Conservation (phyloP, 2,329 filamentous ascomycete genomes). For the Ascosphaera acerosa region DNA sequence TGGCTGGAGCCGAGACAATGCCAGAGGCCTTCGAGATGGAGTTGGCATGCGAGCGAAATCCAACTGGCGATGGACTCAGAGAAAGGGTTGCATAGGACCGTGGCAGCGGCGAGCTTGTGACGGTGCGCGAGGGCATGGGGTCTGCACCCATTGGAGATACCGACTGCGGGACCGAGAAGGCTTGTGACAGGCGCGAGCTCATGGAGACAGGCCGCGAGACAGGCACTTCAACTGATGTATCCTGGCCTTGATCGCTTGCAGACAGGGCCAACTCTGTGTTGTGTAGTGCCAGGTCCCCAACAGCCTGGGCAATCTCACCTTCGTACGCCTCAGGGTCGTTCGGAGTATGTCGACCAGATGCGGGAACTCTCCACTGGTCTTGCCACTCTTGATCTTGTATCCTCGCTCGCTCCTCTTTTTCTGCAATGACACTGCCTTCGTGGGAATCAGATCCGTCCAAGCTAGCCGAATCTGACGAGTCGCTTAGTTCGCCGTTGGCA, state of each 20-base stretch:
- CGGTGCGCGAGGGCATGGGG: no score
- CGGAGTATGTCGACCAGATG: not conserved
- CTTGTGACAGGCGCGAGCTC: not conserved
- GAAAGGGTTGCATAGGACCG: no score
- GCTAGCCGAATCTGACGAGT: slow-evolving; percentile 34
- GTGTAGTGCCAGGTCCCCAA: no score
- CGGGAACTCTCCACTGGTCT: not conserved
- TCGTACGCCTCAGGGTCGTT: not conserved
- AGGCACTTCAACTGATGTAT: not conserved
- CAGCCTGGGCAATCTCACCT: not conserved
- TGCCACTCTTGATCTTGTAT: slow-evolving; percentile 1
- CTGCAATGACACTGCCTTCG: slow-evolving; percentile 10
- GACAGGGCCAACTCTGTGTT: no score
- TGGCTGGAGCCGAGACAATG: slow-evolving; percentile 14
- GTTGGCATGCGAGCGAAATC: slow-evolving; percentile 26
- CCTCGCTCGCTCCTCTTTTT: slow-evolving; percentile 4
- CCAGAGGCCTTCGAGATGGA: slow-evolving; percentile 31
- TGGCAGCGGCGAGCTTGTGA: no score
- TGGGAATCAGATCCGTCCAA: slow-evolving; percentile 16
- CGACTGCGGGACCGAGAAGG: slow-evolving; percentile 2
- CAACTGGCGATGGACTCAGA: no score
- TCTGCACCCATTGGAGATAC: no score
- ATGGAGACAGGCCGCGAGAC: not conserved
- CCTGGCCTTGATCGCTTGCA: no score
- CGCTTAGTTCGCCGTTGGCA: slow-evolving; percentile 59